Evolutionary conservation across 1,139 yeast genomes (phyloP).

Genomic region (Hansenula lynferdii): DNA sequence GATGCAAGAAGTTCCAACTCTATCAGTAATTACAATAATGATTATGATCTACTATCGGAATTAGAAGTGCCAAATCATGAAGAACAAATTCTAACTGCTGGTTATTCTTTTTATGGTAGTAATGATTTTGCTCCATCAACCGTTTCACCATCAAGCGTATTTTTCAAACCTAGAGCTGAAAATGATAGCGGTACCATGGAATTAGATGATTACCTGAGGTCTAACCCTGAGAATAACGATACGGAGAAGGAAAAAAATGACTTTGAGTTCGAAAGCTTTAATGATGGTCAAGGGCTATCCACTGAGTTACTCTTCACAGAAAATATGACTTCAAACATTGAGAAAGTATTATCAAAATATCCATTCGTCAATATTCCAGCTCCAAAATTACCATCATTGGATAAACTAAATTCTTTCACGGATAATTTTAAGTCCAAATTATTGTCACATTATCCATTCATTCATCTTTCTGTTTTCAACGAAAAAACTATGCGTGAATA

Average conservation of each 20-base stretch:
- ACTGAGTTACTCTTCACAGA: conserved; percentile 43
- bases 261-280: neutral
- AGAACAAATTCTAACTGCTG: conserved; percentile 21
- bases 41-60: conserved; percentile 18
- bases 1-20: conserved; percentile 4
- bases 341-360: conserved; percentile 53
- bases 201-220: neutral
- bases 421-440: conserved; percentile 46
- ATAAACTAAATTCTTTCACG: conserved; percentile 52
- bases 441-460: conserved; percentile 61
- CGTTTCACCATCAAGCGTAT: conserved; percentile 30
- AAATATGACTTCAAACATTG: conserved; percentile 45
- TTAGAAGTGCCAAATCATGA: conserved; percentile 23
- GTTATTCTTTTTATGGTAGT: conserved; percentile 25
- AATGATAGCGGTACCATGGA: neutral
- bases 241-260: neutral
- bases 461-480: conserved; percentile 55
- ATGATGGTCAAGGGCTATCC: neutral
- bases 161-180: neutral
- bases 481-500: conserved; percentile 39
- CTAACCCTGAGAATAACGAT: neutral
- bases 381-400: conserved; percentile 56
- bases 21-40: conserved; percentile 11
- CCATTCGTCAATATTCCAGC: conserved; percentile 59
- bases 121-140: conserved; percentile 32